Evolutionary conservation across 129 eudicot species (phyloP).

Genomic region (Gnaphalium uliginosum): DNA sequence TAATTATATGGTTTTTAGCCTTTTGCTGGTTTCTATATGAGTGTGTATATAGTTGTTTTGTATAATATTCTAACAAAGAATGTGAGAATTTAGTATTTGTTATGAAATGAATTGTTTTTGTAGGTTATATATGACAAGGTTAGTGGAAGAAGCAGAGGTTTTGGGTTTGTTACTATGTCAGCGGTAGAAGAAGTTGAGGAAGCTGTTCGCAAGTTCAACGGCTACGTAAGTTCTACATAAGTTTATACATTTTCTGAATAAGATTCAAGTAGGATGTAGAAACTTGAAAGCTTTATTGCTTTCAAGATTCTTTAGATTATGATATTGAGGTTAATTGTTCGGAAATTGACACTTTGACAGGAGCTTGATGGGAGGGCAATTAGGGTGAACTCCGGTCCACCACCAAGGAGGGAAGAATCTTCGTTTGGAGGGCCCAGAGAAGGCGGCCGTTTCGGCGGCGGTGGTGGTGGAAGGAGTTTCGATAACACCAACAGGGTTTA

Average conservation of each 20-base stretch:
- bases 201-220: conserved; percentile 66
- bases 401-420: conserved; percentile 67
- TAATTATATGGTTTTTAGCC: not conserved
- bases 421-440: conserved; percentile 51
- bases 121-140: conserved; percentile 68
- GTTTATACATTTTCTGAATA: not conserved
- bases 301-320: not conserved
- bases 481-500: conserved; percentile 68
- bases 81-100: not conserved
- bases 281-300: conserved; percentile 8
- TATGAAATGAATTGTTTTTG: not conserved
- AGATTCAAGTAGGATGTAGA: not conserved
- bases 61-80: not conserved
- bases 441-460: conserved; percentile 38
- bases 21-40: not conserved
- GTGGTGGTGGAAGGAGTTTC: conserved; percentile 49
- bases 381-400: conserved; percentile 91
- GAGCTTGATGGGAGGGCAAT: conserved; percentile 78
- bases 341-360: conserved; percentile 38
- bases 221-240: conserved; percentile 55
- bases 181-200: conserved; percentile 53
- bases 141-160: conserved; percentile 80
- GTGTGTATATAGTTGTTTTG: not conserved
- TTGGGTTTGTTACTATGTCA: conserved; percentile 83
- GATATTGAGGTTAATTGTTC: not conserved